These are phyloP conservation scores for Talaromyces adpressus DNA, from an alignment of 495 filamentous ascomycete genomes.

Conservation along the genomic window DNA sequence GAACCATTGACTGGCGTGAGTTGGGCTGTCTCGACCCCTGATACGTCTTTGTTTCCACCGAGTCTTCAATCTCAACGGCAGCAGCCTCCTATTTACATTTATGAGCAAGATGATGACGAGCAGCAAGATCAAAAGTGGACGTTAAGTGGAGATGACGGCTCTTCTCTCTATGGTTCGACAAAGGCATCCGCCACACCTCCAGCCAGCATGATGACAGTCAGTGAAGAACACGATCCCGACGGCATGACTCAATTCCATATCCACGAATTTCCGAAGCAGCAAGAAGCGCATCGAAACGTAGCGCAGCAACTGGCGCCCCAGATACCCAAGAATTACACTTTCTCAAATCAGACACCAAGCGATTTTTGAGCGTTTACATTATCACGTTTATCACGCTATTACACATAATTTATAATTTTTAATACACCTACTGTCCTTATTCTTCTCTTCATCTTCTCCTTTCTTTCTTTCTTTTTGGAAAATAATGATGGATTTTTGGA, in stretches of 20 bases:
- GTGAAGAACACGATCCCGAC: constrained; percentile 19
- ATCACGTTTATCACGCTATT: constrained; percentile 4
- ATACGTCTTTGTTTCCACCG: constrained; percentile 22
- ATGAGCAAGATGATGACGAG: constrained; percentile 7
- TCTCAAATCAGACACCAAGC: constrained; percentile 35
- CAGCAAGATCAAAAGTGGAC: constrained; percentile 2
- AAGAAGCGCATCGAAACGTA: constrained; percentile 29
- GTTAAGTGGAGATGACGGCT: background rate
- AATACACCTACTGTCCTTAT: background rate
- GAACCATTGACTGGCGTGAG: constrained; percentile 30
- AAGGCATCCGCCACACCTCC: constrained; percentile 28
- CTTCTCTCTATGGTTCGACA: constrained; percentile 14
- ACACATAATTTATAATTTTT: constrained; percentile 2
- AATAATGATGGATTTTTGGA: constrained; percentile 1
- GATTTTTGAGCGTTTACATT: constrained; percentile 21
- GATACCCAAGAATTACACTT: constrained; percentile 37
- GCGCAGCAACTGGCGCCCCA: constrained; percentile 34
- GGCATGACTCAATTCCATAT: constrained; percentile 37
- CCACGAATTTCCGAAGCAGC: constrained; percentile 37
- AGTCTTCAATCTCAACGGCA: constrained; percentile 17
- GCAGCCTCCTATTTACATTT: constrained; percentile 6
- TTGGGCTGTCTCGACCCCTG: constrained; percentile 37
- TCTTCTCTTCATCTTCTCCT: background rate
- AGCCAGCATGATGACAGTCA: constrained; percentile 4
- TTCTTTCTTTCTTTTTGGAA: background rate